Percentiles rank a stretch among this genome's conserved stretches.
phyloP scores from a whole-genome alignment of 1,284 basidiomycete genomes.

The Volvariella volvacea region DNA sequence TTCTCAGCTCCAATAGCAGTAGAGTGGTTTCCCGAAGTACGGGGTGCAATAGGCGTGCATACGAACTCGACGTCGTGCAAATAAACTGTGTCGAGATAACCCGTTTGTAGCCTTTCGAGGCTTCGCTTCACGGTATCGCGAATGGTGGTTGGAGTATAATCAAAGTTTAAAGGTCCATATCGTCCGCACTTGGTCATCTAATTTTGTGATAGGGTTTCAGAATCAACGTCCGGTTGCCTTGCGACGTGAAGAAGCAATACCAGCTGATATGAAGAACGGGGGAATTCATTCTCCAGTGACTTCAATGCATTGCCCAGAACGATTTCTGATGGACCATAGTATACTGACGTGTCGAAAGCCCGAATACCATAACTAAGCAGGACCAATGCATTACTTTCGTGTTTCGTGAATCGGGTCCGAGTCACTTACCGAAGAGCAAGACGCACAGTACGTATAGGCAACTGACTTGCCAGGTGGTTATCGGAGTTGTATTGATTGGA shows the following conservation, averaged over 20 bases:
- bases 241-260: slow-evolving; percentile 28
- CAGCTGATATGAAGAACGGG: slow-evolving; percentile 74
- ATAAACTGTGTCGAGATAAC: slow-evolving; percentile 83
- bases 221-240: slow-evolving; percentile 3
- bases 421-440: slow-evolving; percentile 66
- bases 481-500: slow-evolving; percentile 69
- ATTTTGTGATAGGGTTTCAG: background rate
- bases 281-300: slow-evolving; percentile 63
- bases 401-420: slow-evolving; percentile 4
- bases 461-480: slow-evolving; percentile 48
- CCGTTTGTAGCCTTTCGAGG: slow-evolving; percentile 69
- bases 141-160: slow-evolving; percentile 73
- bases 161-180: slow-evolving; percentile 72
- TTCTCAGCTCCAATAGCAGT: slow-evolving; percentile 47
- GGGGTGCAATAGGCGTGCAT: slow-evolving; percentile 46
- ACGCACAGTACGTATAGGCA: slow-evolving; percentile 68
- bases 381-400: too few species aligned
- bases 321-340: slow-evolving; percentile 89
- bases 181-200: slow-evolving; percentile 94
- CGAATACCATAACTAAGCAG: slow-evolving; percentile 73
- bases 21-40: slow-evolving; percentile 46
- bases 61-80: slow-evolving; percentile 94
- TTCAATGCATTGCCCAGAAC: slow-evolving; percentile 75
- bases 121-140: slow-evolving; percentile 67
- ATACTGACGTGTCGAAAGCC: slow-evolving; percentile 86